Percentiles rank a stretch among this genome's conserved stretches.
These are phyloP conservation scores for Coniochaeta sp. DNA, from an alignment of 2,329 filamentous ascomycete genomes.

Conservation along the genomic window DNA sequence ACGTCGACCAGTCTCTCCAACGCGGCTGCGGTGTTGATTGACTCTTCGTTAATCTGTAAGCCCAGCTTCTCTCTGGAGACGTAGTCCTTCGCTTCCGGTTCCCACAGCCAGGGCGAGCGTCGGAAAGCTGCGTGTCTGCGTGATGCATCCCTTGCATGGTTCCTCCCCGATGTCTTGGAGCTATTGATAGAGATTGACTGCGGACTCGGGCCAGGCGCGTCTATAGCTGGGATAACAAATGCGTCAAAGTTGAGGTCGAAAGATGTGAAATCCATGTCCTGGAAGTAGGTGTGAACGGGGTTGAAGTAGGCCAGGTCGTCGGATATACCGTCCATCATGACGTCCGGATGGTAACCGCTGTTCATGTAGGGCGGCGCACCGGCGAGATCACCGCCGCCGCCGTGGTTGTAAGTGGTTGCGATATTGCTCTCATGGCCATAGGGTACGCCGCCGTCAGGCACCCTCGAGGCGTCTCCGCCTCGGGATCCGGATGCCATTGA, in stretches of 20 bases:
- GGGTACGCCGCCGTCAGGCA: slow-evolving; percentile 2
- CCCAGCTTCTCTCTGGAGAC: slow-evolving; percentile 16
- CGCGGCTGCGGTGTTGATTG: slow-evolving; percentile 9
- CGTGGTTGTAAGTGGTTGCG: background rate
- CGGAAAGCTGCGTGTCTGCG: slow-evolving; percentile 24
- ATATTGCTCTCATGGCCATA: background rate
- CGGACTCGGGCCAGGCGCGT: slow-evolving; percentile 18
- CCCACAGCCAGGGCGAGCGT: slow-evolving; percentile 26
- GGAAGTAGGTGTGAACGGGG: slow-evolving; percentile 19
- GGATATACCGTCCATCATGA: slow-evolving; percentile 16
- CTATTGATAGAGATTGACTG: slow-evolving; percentile 17
- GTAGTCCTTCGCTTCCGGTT: slow-evolving; percentile 21
- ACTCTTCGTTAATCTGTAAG: slow-evolving; percentile 15
- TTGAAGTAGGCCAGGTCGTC: slow-evolving; percentile 20
- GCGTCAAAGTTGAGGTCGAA: slow-evolving; percentile 25
- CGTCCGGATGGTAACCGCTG: slow-evolving; percentile 3
- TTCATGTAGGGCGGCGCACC: background rate
- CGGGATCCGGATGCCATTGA: background rate
- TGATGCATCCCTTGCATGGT: slow-evolving; percentile 16
- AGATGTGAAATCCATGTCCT: slow-evolving; percentile 23
- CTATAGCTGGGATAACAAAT: slow-evolving; percentile 20
- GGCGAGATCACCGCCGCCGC: background rate
- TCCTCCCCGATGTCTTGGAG: slow-evolving; percentile 9
- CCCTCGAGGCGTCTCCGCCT: background rate
- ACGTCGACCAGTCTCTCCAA: slow-evolving; percentile 10